Percentiles rank a stretch among this genome's conserved stretches.
Evolutionary conservation across 2,329 filamentous ascomycete species (phyloP).

Genomic region (Colletotrichum sidae): DNA sequence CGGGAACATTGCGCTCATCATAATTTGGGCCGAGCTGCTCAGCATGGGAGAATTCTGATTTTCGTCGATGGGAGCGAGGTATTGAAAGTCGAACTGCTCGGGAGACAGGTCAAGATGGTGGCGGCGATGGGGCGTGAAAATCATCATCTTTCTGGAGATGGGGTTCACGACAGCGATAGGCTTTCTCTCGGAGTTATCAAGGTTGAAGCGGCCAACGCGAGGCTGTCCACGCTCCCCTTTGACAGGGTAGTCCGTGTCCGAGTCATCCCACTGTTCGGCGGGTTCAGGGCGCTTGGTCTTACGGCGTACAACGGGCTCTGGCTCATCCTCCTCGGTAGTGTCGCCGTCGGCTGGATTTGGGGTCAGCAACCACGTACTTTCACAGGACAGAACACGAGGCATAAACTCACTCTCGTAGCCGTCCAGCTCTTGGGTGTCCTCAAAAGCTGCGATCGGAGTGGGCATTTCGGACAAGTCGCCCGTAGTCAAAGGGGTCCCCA

Average conservation of each 20-base stretch:
- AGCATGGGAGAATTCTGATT: constrained; percentile 66
- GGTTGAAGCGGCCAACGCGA: constrained; percentile 65
- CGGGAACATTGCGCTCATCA: constrained; percentile 80
- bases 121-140: constrained; percentile 66
- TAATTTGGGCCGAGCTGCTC: constrained; percentile 77
- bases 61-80: constrained; percentile 49
- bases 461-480: constrained; percentile 41
- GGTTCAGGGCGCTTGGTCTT: constrained; percentile 56
- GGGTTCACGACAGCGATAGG: constrained; percentile 70
- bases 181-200: constrained; percentile 66
- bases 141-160: constrained; percentile 70
- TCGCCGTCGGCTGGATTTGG: constrained; percentile 65
- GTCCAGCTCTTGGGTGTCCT: constrained; percentile 60
- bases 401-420: constrained; percentile 70
- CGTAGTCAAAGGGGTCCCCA: constrained; percentile 52
- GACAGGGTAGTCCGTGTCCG: constrained; percentile 62
- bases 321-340: constrained; percentile 70
- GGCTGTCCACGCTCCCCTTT: constrained; percentile 63
- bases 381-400: constrained; percentile 14
- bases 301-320: constrained; percentile 60
- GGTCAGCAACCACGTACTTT: constrained; percentile 31
- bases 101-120: constrained; percentile 65
- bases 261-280: constrained; percentile 50
- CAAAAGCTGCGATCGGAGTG: constrained; percentile 45
- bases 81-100: constrained; percentile 65